Percentiles rank a stretch among this genome's conserved stretches.
Conservation (phyloP, 2,329 filamentous ascomycete species). For the Sphaerulina musiva region DNA sequence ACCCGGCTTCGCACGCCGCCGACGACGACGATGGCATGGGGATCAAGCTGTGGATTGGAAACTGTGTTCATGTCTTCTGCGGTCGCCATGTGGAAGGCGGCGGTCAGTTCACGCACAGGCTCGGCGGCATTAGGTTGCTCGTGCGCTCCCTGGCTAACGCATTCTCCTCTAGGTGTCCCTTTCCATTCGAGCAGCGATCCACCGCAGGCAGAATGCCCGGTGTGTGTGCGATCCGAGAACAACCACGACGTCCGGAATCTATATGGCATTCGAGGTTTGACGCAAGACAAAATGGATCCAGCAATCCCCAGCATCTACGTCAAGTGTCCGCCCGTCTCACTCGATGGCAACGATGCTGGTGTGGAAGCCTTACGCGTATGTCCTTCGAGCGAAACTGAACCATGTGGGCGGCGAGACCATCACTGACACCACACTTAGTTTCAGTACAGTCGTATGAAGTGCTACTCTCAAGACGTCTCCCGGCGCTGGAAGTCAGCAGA, state of each 20-base stretch:
- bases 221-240: conserved; percentile 35
- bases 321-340: conserved; percentile 39
- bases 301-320: conserved; percentile 42
- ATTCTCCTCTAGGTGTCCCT: conserved; percentile 28
- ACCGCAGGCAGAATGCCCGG: conserved; percentile 42
- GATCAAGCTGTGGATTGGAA: conserved; percentile 43
- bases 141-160: not conserved
- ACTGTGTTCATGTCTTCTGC: conserved; percentile 47
- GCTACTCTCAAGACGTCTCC: conserved; percentile 29
- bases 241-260: conserved; percentile 36
- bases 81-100: conserved; percentile 44
- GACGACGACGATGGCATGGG: conserved; percentile 34
- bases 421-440: conserved; percentile 35
- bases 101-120: conserved; percentile 33
- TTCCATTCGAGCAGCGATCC: conserved; percentile 40
- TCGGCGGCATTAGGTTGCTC: not conserved
- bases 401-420: too few species aligned
- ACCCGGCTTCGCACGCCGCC: conserved; percentile 32
- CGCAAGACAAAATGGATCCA: conserved; percentile 38
- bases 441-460: conserved; percentile 39
- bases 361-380: conserved; percentile 41
- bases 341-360: conserved; percentile 32
- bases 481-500: conserved; percentile 23
- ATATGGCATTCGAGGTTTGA: conserved; percentile 42
- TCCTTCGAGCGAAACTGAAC: not conserved